Evolutionary conservation across 2,329 filamentous ascomycete genomes (phyloP).

Genomic region (Cladosporium sp.): DNA sequence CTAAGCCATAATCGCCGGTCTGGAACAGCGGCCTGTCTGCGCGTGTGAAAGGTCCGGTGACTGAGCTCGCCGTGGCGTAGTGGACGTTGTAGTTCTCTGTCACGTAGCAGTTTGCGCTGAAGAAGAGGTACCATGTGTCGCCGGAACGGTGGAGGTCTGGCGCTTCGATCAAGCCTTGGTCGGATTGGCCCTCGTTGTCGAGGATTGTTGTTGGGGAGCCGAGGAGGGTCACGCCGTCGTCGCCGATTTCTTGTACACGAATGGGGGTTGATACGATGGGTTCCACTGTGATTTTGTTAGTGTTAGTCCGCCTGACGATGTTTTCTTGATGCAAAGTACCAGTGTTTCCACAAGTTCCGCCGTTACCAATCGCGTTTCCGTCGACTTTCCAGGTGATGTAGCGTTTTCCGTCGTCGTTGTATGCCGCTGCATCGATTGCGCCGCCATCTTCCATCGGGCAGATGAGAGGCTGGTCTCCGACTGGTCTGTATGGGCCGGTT

Average conservation of each 20-base stretch:
- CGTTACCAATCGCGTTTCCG: slow-evolving; percentile 25
- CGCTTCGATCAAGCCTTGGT: slow-evolving; percentile 31
- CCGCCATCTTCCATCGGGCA: slow-evolving; percentile 27
- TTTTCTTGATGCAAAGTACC: slow-evolving; percentile 4
- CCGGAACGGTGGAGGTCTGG: slow-evolving; percentile 26
- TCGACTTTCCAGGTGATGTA: slow-evolving; percentile 31
- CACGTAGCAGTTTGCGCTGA: slow-evolving; percentile 24
- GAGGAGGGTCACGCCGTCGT: slow-evolving; percentile 28
- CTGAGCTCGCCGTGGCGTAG: slow-evolving; percentile 23
- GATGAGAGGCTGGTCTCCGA: slow-evolving; percentile 18
- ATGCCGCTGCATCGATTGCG: slow-evolving; percentile 28
- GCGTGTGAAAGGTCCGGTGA: slow-evolving; percentile 24
- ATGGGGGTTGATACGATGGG: slow-evolving; percentile 30
- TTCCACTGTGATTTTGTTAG: slow-evolving; percentile 15
- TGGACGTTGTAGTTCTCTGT: slow-evolving; percentile 24
- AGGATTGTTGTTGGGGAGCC: slow-evolving; percentile 25
- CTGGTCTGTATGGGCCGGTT: slow-evolving; percentile 24
- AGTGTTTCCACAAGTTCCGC: slow-evolving; percentile 25
- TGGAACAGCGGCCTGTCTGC: slow-evolving; percentile 20
- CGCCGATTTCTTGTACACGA: slow-evolving; percentile 27
- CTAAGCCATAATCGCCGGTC: slow-evolving; percentile 25
- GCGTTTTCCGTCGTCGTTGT: slow-evolving; percentile 25
- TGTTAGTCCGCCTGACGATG: background rate
- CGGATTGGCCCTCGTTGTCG: slow-evolving; percentile 25
- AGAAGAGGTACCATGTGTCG: slow-evolving; percentile 28